These are phyloP conservation scores for Alternaria conjuncta DNA, from an alignment of 2,329 filamentous ascomycete genomes.

Conservation along the genomic window DNA sequence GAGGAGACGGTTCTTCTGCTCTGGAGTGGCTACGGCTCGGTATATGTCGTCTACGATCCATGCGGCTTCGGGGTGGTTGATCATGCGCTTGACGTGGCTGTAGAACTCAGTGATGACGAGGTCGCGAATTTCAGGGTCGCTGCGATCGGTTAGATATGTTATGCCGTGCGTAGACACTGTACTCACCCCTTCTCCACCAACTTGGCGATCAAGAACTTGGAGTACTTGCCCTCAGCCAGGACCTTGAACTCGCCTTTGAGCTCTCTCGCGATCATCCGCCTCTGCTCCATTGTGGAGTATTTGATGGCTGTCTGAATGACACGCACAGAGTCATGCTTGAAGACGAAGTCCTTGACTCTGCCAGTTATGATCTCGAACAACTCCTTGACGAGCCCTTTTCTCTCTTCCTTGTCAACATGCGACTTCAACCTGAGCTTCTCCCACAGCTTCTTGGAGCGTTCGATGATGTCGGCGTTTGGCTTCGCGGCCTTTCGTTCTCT, in stretches of 20 bases:
- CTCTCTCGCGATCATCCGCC: slow-evolving; percentile 84
- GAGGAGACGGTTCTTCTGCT: slow-evolving; percentile 84
- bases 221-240: slow-evolving; percentile 92
- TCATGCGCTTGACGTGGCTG: slow-evolving; percentile 87
- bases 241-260: slow-evolving; percentile 83
- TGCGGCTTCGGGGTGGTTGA: slow-evolving; percentile 93
- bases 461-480: slow-evolving; percentile 87
- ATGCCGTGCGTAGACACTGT: background rate
- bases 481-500: slow-evolving; percentile 91
- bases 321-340: slow-evolving; percentile 98
- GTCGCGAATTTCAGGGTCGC: slow-evolving; percentile 84
- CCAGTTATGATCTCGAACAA: slow-evolving; percentile 91
- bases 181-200: slow-evolving; percentile 78
- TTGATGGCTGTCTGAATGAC: slow-evolving; percentile 97
- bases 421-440: slow-evolving; percentile 91
- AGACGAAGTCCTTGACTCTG: slow-evolving; percentile 90
- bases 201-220: slow-evolving; percentile 97
- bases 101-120: slow-evolving; percentile 94
- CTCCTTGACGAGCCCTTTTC: slow-evolving; percentile 84
- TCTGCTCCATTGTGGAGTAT: slow-evolving; percentile 85
- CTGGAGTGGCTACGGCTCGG: slow-evolving; percentile 80
- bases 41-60: slow-evolving; percentile 99
- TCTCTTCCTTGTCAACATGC: slow-evolving; percentile 86
- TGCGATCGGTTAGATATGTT: slow-evolving; percentile 25
- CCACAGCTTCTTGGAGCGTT: slow-evolving; percentile 95